A percentile compares a stretch with the other conserved stretches of the same genome.
Conservation (phyloP, 2,329 filamentous ascomycete genomes). For the Scytalidium lignicola region DNA sequence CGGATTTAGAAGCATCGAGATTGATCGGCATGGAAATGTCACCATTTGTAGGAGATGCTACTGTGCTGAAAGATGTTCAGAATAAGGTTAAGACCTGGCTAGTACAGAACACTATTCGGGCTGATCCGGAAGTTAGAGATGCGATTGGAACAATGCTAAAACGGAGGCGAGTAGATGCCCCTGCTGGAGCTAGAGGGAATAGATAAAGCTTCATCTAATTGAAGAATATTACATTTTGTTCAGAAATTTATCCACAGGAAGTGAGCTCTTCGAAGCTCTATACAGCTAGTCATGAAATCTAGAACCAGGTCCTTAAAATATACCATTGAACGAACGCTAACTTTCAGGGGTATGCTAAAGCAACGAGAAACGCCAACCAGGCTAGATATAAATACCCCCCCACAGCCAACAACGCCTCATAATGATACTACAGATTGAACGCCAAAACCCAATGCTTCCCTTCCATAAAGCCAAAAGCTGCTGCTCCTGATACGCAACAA, state of each 20-base stretch:
- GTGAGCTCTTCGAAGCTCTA: neutral
- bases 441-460: neutral
- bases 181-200: conserved; percentile 47
- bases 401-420: neutral
- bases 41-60: conserved; percentile 71
- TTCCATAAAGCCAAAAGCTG: neutral
- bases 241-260: no score
- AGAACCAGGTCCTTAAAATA: neutral
- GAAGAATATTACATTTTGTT: no score
- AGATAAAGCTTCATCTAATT: conserved; percentile 13
- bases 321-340: neutral
- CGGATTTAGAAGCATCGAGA: conserved; percentile 65
- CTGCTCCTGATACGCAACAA: neutral
- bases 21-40: conserved; percentile 74
- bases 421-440: neutral
- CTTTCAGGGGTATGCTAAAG: neutral
- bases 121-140: conserved; percentile 75
- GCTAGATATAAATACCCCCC: neutral
- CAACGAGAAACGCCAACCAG: neutral
- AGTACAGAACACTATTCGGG: conserved; percentile 77
- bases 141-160: conserved; percentile 66
- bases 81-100: conserved; percentile 79
- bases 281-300: neutral
- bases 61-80: conserved; percentile 58
- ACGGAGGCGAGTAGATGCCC: conserved; percentile 56